Base-by-base conservation (phyloP, 2,329 filamentous ascomycete genomes). In the Hymenoscyphus salicellus region DNA sequence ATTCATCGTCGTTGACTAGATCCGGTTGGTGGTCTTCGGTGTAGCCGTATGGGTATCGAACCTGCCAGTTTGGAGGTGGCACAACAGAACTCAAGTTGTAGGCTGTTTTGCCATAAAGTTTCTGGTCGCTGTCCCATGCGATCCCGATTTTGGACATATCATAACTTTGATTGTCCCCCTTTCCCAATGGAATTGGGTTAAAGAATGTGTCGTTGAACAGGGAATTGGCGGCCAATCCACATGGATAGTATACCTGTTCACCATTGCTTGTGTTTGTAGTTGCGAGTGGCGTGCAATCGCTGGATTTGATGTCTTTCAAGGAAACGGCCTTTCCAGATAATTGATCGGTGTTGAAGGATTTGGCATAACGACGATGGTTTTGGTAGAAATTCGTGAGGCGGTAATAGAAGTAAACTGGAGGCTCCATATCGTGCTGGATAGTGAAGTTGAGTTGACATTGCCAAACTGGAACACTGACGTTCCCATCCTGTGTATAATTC, bases 381-480 rank as follows among this genome's bases (percentile, higher is more conserved):
- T 99, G 95, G 81, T 98, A 98, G 80, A 99, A 99, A 79, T 98
- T 97, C 64, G 92, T 94, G 68, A 99, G 87, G 71, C 90, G 90
- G 78, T 99, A 99, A 81, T 97, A 99, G 78, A 98, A 87, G 66
- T 94, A 85, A 11, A 99, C 91, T 0, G 94, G 93, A 0, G 93
- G 86, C 2, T 84, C 83, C 78, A 99, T 89, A 65, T 87, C 81
- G 72, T 94, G 89, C 1, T 92, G 92, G 8, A 97, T 87, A 41
- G 85, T 81, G 78, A 98, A 97, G 67, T 86, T 83, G 63, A 99
- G 78, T 36, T 84, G 84, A 83, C 95, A 99, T 59, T 71, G 76
- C 66, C 78, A 79, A 59, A 77, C 77, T 55, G 76, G 76, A 56
- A 73, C 63, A 11, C 43, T 62, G 76, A 60, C 64, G 55, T 71